Conservation (phyloP, 768 basidiomycete species). For the Tephrocybe sp. region DNA sequence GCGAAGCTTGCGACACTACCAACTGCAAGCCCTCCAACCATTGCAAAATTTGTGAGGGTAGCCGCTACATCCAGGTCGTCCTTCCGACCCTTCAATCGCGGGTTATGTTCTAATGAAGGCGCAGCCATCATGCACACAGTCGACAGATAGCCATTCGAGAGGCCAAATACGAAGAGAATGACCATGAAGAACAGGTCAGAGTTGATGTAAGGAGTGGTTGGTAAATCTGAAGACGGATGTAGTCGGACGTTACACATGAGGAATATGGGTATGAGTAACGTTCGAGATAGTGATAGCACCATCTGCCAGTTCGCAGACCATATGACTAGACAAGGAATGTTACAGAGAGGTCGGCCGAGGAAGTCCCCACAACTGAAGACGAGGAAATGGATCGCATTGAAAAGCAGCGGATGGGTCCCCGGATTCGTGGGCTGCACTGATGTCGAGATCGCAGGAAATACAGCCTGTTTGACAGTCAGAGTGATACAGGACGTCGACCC, state of each 20-base stretch:
- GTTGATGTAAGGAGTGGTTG: slow-evolving; percentile 53
- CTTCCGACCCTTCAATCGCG: slow-evolving; percentile 57
- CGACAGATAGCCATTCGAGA: slow-evolving; percentile 78
- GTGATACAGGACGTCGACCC: background rate
- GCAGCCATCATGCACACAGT: slow-evolving; percentile 81
- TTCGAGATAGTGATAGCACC: slow-evolving; percentile 61
- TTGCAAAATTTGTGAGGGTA: slow-evolving; percentile 73
- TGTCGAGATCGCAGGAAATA: slow-evolving; percentile 84
- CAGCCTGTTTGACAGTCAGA: slow-evolving; percentile 47
- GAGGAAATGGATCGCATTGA: slow-evolving; percentile 75
- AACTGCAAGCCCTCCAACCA: slow-evolving; percentile 69
- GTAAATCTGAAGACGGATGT: slow-evolving; percentile 27
- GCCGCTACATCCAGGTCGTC: slow-evolving; percentile 88
- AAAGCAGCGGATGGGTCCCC: slow-evolving; percentile 71
- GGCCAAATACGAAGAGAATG: slow-evolving; percentile 70
- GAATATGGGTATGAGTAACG: slow-evolving; percentile 82
- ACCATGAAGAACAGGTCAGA: slow-evolving; percentile 78
- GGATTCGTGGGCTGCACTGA: slow-evolving; percentile 68
- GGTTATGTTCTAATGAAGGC: slow-evolving; percentile 79
- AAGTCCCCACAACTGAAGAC: slow-evolving; percentile 77
- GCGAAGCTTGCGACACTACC: slow-evolving; percentile 83
- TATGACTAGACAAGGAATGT: slow-evolving; percentile 59
- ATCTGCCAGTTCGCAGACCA: slow-evolving; percentile 69
- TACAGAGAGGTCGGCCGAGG: slow-evolving; percentile 63
- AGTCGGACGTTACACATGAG: slow-evolving; percentile 80